These are phyloP conservation scores for Penicillium sp. DNA, from an alignment of 2,329 filamentous ascomycete species.

Conservation along the genomic window DNA sequence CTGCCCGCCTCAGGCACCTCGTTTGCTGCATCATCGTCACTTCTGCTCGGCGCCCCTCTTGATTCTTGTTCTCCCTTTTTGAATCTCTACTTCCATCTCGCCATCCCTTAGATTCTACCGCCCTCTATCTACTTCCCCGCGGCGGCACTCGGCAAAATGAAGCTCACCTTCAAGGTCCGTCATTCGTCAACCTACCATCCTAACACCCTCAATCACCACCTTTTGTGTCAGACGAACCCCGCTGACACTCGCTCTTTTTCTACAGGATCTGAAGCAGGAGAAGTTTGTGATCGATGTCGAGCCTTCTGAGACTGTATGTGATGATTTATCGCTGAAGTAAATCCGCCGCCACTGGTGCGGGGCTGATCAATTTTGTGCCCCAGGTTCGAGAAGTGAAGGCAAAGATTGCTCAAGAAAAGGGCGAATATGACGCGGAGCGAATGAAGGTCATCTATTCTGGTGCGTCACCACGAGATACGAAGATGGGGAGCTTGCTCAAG, in stretches of 20 bases:
- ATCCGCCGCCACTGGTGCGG: constrained; percentile 28
- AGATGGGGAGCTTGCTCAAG: not conserved
- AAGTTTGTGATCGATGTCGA: constrained; percentile 97
- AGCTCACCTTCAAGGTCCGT: constrained; percentile 68
- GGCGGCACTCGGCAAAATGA: constrained; percentile 53
- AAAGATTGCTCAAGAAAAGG: constrained; percentile 88
- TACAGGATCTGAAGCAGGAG: constrained; percentile 93
- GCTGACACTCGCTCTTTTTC: constrained; percentile 5
- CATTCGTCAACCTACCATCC: constrained; percentile 21
- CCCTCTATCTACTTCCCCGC: constrained; percentile 21
- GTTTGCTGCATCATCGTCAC: constrained; percentile 14
- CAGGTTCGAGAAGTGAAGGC: constrained; percentile 89
- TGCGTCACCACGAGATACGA: constrained; percentile 47
- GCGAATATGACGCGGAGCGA: constrained; percentile 76
- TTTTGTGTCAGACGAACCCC: constrained; percentile 17
- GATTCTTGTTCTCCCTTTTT: constrained; percentile 4
- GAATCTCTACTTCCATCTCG: not conserved
- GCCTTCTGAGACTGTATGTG: constrained; percentile 80
- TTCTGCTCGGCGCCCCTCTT: constrained; percentile 12
- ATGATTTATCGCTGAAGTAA: constrained; percentile 5
- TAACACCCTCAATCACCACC: not conserved
- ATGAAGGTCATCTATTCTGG: constrained; percentile 99
- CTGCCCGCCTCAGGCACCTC: constrained; percentile 10
- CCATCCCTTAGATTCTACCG: not conserved
- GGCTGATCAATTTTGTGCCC: constrained; percentile 30